phyloP scores from a whole-genome alignment of 2,329 filamentous ascomycete genomes.

The Fusarium penzigii region DNA sequence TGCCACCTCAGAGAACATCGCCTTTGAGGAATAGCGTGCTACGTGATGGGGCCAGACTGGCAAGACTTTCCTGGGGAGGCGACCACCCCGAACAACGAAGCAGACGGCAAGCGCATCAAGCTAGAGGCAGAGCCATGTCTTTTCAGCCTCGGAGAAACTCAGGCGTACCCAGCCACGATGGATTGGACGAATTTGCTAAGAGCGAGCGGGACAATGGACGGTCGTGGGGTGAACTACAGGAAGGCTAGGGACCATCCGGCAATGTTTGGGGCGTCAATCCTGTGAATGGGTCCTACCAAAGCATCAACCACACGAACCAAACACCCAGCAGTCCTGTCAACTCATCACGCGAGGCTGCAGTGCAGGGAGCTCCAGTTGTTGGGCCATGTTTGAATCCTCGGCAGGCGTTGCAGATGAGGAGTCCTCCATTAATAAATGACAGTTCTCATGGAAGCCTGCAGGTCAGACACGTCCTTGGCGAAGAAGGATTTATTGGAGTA shows the following conservation, averaged over 20 bases:
- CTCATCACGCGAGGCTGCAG: neutral
- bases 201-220: conserved; percentile 11
- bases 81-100: conserved; percentile 1
- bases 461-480: neutral
- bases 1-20: conserved; percentile 1
- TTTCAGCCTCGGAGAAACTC: conserved; percentile 4
- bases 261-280: conserved; percentile 1
- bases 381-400: conserved; percentile 17
- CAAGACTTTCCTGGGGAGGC: conserved; percentile 10
- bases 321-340: neutral
- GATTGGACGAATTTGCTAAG: conserved; percentile 12
- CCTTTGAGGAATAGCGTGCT: neutral
- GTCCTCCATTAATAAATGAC: conserved; percentile 14
- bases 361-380: neutral
- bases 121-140: conserved; percentile 10
- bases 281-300: conserved; percentile 1
- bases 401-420: conserved; percentile 20
- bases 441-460: neutral
- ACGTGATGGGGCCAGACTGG: conserved; percentile 13
- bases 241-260: conserved; percentile 24
- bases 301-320: conserved; percentile 2
- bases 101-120: conserved; percentile 11
- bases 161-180: conserved; percentile 10
- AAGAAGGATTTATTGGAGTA: neutral
- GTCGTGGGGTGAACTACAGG: conserved; percentile 11